Percentiles rank a stretch among this genome's conserved stretches.
These are phyloP conservation scores for Aspergillus pseudoglaucus DNA, from an alignment of 2,329 filamentous ascomycete genomes.

Conservation along the genomic window DNA sequence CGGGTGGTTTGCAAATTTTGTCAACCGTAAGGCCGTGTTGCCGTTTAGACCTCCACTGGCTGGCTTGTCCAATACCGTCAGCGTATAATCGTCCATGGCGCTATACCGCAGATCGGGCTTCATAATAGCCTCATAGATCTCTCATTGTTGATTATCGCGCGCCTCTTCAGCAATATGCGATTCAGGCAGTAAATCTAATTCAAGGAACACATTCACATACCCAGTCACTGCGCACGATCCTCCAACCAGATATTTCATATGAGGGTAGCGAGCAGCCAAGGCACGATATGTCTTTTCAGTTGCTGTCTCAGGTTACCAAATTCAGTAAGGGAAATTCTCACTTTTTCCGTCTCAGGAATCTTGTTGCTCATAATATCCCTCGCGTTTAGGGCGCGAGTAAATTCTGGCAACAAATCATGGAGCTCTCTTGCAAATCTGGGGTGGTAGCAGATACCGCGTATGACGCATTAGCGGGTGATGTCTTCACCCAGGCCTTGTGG, in stretches of 20 bases:
- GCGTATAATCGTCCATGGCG: slow-evolving; percentile 13
- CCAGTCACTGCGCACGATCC: slow-evolving; percentile 15
- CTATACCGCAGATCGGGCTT: slow-evolving; percentile 2
- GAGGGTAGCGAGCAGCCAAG: slow-evolving; percentile 26
- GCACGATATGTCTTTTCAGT: slow-evolving; percentile 31
- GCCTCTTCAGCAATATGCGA: slow-evolving; percentile 16
- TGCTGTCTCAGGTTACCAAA: slow-evolving; percentile 37
- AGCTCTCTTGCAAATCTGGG: slow-evolving; percentile 3
- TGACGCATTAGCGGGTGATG: background rate
- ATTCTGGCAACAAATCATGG: slow-evolving; percentile 7
- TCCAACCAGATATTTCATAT: slow-evolving; percentile 20
- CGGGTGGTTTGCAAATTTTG: no score
- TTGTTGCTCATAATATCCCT: slow-evolving; percentile 14
- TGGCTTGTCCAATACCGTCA: background rate
- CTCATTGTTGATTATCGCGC: slow-evolving; percentile 4
- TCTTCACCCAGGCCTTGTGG: background rate
- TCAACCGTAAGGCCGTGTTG: no score
- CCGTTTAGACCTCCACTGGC: slow-evolving; percentile 7
- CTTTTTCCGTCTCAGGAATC: slow-evolving; percentile 25
- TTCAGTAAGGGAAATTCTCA: slow-evolving; percentile 41
- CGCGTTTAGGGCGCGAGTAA: slow-evolving; percentile 9
- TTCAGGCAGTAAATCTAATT: slow-evolving; percentile 13
- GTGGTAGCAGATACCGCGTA: slow-evolving; percentile 5
- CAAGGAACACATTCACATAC: slow-evolving; percentile 13
- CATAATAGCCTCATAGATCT: slow-evolving; percentile 12